Evolutionary conservation across 1,284 basidiomycete species (phyloP).

Genomic region (Singerocomus rubriflavus): DNA sequence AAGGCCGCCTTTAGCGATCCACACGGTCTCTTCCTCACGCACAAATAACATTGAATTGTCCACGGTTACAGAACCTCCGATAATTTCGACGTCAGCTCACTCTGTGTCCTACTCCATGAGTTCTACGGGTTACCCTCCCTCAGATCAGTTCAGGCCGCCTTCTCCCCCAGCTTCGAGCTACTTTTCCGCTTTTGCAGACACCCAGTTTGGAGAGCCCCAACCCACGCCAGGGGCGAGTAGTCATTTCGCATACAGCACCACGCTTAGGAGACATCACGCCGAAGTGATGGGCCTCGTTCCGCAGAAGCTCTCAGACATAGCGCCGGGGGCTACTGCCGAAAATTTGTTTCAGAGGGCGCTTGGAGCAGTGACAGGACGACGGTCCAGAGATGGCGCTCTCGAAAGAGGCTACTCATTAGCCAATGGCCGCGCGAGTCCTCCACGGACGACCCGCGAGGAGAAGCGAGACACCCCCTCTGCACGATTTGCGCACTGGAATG

Average conservation of each 20-base stretch:
- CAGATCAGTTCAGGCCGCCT: slow-evolving; percentile 36
- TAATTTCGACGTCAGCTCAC: slow-evolving; percentile 24
- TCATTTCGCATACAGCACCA: slow-evolving; percentile 84
- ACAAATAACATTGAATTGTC: slow-evolving; percentile 16
- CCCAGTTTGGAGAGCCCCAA: slow-evolving; percentile 48
- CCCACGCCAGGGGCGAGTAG: slow-evolving; percentile 59
- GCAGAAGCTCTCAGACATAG: slow-evolving; percentile 35
- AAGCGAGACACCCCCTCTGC: slow-evolving; percentile 51
- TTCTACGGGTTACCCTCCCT: slow-evolving; percentile 6
- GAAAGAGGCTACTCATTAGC: slow-evolving; percentile 25
- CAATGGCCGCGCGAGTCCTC: slow-evolving; percentile 7
- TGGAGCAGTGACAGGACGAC: slow-evolving; percentile 39
- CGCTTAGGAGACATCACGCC: slow-evolving; percentile 62
- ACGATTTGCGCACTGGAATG: slow-evolving; percentile 52
- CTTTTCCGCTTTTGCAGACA: slow-evolving; percentile 55
- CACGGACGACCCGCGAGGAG: slow-evolving; percentile 24
- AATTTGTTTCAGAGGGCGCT: slow-evolving; percentile 43
- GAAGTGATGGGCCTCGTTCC: slow-evolving; percentile 35
- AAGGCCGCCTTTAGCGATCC: slow-evolving; percentile 9
- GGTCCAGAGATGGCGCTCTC: slow-evolving; percentile 19
- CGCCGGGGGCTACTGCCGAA: slow-evolving; percentile 43
- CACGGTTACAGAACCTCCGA: slow-evolving; percentile 11
- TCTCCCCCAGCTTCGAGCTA: slow-evolving; percentile 78
- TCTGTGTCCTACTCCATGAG: slow-evolving; percentile 16
- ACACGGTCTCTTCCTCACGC: slow-evolving; percentile 8